Base-by-base conservation (phyloP, 495 filamentous ascomycete genomes). In the Friedmanniomyces endolithicus region DNA sequence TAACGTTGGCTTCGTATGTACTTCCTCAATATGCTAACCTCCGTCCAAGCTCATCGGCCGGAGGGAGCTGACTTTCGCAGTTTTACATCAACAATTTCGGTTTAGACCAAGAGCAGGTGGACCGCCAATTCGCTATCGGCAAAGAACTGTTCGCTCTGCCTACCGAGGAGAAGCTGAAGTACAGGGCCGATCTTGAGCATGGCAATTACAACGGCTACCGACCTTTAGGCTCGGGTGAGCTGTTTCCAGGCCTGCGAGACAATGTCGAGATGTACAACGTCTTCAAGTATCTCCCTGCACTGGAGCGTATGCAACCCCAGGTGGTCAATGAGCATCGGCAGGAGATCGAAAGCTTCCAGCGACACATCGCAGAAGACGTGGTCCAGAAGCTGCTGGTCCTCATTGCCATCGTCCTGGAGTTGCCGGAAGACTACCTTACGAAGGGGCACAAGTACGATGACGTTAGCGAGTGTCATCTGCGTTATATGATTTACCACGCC, bases 241-340 rank as follows among this genome's bases (percentile, higher is more conserved):
- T 67, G 14, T 52, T 62, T 34, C 67, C 67, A 0, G 70, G 69
- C 1, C 57, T 71, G 1, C 66, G 65, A 23, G 78, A 81, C 62
- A 81, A 79, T 29, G 69, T 72, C 22, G 76, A 81, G 63, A 68
- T 72, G 9, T 78, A 75, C 62, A 79, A 81, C 54, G 72, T 81
- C 46, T 71, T 72, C 16, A 81, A 81, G 53, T 75, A 74, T 61
- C 73, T 70, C 2, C 68, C 70, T 0, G 67, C 72, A 17, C 63
- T 71, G 49, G 70, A 72, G 41, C 63, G 70, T 0, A 52, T 62
- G 4, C 75, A 77, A 34, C 75, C 74, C 0, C 64, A 65, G 6
- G 59, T 78, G 11, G 66, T 78, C 43, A 50, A 60, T 11, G 53
- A 59, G 37, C 14, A 59, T 56, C 64, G 60, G 24, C 52, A 65